Evolutionary conservation across 768 basidiomycete species (phyloP).

Genomic region (Boletus subcaerulescens): DNA sequence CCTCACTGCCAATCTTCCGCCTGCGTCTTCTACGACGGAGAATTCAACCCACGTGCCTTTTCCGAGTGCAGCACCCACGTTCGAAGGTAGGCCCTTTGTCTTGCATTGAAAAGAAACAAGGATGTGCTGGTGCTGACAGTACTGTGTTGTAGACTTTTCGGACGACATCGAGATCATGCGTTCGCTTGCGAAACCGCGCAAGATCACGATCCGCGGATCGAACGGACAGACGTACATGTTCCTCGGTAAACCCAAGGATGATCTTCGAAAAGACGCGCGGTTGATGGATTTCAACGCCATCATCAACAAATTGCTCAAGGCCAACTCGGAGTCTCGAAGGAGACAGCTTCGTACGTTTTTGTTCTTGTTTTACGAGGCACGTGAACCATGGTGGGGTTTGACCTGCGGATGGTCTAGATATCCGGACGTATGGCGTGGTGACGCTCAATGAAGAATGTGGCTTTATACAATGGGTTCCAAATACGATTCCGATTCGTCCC

Average conservation of each 20-base stretch:
- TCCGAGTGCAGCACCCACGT: conserved; percentile 69
- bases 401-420: conserved; percentile 42
- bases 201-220: conserved; percentile 79
- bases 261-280: conserved; percentile 93
- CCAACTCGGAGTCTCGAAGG: conserved; percentile 88
- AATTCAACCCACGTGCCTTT: conserved; percentile 78
- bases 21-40: conserved; percentile 46
- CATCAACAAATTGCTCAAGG: conserved; percentile 93
- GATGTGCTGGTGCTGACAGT: neutral
- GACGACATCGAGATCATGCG: conserved; percentile 91
- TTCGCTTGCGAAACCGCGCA: conserved; percentile 88
- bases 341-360: conserved; percentile 76
- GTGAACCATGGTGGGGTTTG: neutral
- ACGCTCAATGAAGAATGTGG: conserved; percentile 97
- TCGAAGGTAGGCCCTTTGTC: conserved; percentile 45
- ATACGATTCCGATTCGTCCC: conserved; percentile 80
- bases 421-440: conserved; percentile 98
- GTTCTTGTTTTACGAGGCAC: neutral
- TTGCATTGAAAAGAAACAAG: neutral
- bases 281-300: conserved; percentile 98
- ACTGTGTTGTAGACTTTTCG: conserved; percentile 51
- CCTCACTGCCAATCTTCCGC: conserved; percentile 84
- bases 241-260: conserved; percentile 95
- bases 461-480: conserved; percentile 97
- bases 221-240: conserved; percentile 87